Percentiles rank a stretch among this genome's conserved stretches.
phyloP scores from a whole-genome alignment of 495 filamentous ascomycete genomes.

The Trichocladium antarcticum region DNA sequence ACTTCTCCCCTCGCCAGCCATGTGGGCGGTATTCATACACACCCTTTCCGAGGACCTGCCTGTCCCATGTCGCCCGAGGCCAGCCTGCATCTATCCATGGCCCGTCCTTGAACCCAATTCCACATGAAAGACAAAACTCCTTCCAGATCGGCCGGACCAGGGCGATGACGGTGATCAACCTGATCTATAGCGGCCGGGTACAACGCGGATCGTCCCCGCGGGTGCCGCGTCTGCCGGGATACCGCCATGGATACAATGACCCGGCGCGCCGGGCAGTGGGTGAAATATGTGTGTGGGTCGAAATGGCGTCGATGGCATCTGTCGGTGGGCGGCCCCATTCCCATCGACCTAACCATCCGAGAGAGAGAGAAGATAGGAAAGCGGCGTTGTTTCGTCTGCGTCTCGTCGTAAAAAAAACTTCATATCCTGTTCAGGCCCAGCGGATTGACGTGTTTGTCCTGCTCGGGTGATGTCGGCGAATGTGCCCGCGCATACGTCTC shows the following conservation, averaged over 20 bases:
- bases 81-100: background rate
- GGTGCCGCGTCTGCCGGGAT: too few relatives aligned
- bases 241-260: too few relatives aligned
- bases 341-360: background rate
- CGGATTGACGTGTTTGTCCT: conserved; percentile 33
- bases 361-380: background rate
- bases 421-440: conserved; percentile 40
- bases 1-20: too few relatives aligned
- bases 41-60: too few relatives aligned
- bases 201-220: too few relatives aligned
- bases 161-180: too few relatives aligned
- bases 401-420: conserved; percentile 14
- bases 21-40: too few relatives aligned
- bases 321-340: background rate
- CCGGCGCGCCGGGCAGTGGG: too few relatives aligned
- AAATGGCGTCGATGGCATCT: too few relatives aligned
- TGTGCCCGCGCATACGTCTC: conserved; percentile 25
- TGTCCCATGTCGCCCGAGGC: background rate
- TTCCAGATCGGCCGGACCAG: background rate
- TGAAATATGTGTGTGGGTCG: too few relatives aligned
- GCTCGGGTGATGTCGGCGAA: conserved; percentile 7
- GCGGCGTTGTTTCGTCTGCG: background rate
- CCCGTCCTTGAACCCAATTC: background rate
- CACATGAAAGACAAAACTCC: background rate
- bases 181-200: too few relatives aligned